Evolutionary conservation across 2,329 filamentous ascomycete species (phyloP), one percentile per base, ranked within the genome.

Genomic region (Podosphaera xanthii): DNA sequence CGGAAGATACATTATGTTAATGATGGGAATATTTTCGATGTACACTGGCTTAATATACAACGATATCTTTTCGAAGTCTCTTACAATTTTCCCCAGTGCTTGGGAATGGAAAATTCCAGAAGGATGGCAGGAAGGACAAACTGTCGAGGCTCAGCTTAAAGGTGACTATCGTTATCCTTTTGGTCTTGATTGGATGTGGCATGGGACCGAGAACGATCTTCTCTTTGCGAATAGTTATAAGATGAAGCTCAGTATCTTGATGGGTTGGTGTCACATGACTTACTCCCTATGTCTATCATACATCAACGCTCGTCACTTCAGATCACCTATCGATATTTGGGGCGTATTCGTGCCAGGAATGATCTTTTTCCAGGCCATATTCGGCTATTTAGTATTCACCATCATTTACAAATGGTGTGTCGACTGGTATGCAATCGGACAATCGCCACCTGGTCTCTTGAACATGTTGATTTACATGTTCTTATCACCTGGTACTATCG

Each of bases 391-490:
- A 22, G 87, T 94, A 55, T 76, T 96, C 68, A 88, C 87, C 67
- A 96, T 98, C 68, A 74, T 98, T 66, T 97, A 94, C 78, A 98
- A 98, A 74, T 98, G 94, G 92, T 84, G 80, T 8, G 78, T 95
- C 44, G 84, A 98, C 71, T 98, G 92, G 92, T 66, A 72, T 59
- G 73, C 74, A 55, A 77, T 77, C 49, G 81, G 76, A 48, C 70
- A 77, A 65, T 77, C 80, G 62, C 87, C 94, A 1, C 92, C 94
- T 2, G 88, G 89, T 67, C 77, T 98, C 61, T 75, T 98, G 62
- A 98, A 98, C 78, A 97, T 97, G 91, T 77, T 98, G 68, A 98
- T 98, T 68, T 96, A 96, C 79, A 98, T 98, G 94, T 98, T 98
- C 76, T 74, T 98, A 65, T 82, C 84, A 63, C 92, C 92, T 2